Evolutionary conservation across 78 protist species (phyloP).

Genomic region (Chrysochromulina tobinii): DNA sequence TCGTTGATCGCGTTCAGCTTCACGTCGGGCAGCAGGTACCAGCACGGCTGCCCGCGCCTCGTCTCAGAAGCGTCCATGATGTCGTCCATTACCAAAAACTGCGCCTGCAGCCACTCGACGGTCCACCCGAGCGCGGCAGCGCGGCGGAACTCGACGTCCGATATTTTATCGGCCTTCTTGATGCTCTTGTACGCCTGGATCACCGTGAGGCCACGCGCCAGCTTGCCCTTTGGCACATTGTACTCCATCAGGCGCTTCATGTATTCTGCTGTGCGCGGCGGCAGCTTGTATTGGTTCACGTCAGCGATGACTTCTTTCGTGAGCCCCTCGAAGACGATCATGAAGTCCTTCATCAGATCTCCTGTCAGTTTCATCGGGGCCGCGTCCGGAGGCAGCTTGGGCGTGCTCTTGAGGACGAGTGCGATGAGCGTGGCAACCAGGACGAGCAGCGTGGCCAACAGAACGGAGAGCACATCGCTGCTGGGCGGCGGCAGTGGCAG

Average conservation of each 20-base stretch:
- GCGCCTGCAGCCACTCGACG: constrained; percentile 73
- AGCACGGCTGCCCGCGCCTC: constrained; percentile 93
- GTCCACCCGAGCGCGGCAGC: constrained; percentile 87
- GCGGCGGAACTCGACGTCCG: constrained; percentile 32
- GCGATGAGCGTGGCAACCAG: no score
- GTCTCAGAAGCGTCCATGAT: constrained; percentile 93
- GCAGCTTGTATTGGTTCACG: not conserved
- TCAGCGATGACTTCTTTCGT: no score
- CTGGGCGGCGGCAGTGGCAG: no score
- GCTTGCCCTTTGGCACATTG: constrained; percentile 64
- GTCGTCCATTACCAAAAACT: constrained; percentile 92
- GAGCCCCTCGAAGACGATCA: no score
- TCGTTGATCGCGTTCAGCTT: constrained; percentile 93
- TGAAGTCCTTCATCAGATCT: no score
- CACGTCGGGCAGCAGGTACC: constrained; percentile 79
- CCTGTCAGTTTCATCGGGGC: no score
- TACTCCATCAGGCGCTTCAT: not conserved
- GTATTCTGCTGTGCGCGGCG: not conserved
- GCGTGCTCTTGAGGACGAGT: no score
- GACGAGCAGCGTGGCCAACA: no score
- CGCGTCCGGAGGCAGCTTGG: no score
- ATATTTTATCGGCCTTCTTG: not conserved
- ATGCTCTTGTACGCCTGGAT: constrained; percentile 24
- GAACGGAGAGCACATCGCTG: no score
- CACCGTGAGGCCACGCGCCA: constrained; percentile 88